These are phyloP conservation scores for Neospora caninum DNA, from an alignment of 169 alveolate genomes.

Conservation along the genomic window DNA sequence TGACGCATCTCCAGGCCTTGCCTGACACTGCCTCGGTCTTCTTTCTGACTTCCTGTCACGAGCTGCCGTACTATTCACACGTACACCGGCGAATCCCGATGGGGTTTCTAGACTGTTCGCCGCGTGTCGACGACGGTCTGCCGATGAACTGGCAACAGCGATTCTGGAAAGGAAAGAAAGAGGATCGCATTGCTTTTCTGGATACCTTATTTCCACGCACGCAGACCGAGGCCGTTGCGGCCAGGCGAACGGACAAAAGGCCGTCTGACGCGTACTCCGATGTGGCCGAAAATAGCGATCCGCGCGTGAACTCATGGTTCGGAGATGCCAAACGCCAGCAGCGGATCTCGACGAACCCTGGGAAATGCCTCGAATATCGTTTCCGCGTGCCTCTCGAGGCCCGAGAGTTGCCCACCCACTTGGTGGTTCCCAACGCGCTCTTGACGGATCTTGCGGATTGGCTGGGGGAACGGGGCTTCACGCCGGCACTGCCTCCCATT, in stretches of 20 bases:
- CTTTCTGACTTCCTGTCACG: conserved; percentile 58
- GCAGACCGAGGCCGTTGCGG: not conserved
- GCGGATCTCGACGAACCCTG: not conserved
- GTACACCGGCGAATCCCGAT: conserved; percentile 33
- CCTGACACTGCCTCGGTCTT: conserved; percentile 16
- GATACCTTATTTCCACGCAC: not conserved
- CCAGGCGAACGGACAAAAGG: not conserved
- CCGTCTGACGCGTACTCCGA: not conserved
- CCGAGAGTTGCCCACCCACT: not conserved
- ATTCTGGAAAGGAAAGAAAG: conserved; percentile 3
- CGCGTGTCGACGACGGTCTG: conserved; percentile 25
- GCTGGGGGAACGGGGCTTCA: not conserved
- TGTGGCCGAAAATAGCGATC: not conserved
- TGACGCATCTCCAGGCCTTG: not conserved
- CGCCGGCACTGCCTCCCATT: not conserved
- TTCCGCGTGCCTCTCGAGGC: conserved; percentile 15
- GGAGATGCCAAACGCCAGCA: conserved; percentile 11
- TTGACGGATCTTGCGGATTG: not conserved
- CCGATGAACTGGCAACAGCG: not conserved
- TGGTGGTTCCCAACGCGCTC: not conserved
- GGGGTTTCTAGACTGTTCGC: conserved; percentile 52
- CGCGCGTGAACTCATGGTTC: not conserved
- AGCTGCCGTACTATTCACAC: conserved; percentile 47
- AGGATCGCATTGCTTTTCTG: not conserved
- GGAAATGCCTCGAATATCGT: not conserved